Conservation (phyloP, 2,329 filamentous ascomycete species). For the Lachnellula hyalina region DNA sequence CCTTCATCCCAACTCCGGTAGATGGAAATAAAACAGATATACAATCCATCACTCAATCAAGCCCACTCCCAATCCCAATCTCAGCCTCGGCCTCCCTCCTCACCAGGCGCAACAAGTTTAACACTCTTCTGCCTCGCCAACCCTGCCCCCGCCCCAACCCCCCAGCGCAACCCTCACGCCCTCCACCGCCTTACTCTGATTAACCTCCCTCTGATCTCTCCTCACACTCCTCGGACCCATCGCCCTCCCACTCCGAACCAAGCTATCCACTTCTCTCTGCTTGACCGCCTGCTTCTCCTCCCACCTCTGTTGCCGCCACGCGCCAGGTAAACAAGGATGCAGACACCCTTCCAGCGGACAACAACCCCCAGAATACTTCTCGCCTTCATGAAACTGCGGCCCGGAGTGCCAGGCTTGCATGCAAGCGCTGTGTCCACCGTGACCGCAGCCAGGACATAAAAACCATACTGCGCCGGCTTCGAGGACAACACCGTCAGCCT, state of each 20-base stretch:
- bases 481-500: neutral
- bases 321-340: slow-evolving; percentile 56
- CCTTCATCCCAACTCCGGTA: too few relatives aligned
- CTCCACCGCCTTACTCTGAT: slow-evolving; percentile 56
- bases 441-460: slow-evolving; percentile 57
- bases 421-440: slow-evolving; percentile 58
- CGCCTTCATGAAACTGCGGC: slow-evolving; percentile 26
- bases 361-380: slow-evolving; percentile 46
- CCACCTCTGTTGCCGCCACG: slow-evolving; percentile 44
- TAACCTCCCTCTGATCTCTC: slow-evolving; percentile 49
- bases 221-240: slow-evolving; percentile 28
- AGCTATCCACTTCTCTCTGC: slow-evolving; percentile 43
- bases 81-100: slow-evolving; percentile 12
- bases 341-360: slow-evolving; percentile 62
- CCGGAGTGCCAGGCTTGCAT: slow-evolving; percentile 53
- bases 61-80: too few relatives aligned
- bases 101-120: slow-evolving; percentile 45
- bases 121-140: slow-evolving; percentile 59
- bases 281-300: slow-evolving; percentile 26
- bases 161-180: slow-evolving; percentile 49
- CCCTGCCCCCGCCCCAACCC: slow-evolving; percentile 16
- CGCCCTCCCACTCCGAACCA: slow-evolving; percentile 14
- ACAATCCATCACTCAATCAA: too few relatives aligned
- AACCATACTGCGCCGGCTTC: slow-evolving; percentile 43
- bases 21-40: too few relatives aligned